phyloP scores from a whole-genome alignment of 495 filamentous ascomycete genomes.

The Podospora australis region DNA sequence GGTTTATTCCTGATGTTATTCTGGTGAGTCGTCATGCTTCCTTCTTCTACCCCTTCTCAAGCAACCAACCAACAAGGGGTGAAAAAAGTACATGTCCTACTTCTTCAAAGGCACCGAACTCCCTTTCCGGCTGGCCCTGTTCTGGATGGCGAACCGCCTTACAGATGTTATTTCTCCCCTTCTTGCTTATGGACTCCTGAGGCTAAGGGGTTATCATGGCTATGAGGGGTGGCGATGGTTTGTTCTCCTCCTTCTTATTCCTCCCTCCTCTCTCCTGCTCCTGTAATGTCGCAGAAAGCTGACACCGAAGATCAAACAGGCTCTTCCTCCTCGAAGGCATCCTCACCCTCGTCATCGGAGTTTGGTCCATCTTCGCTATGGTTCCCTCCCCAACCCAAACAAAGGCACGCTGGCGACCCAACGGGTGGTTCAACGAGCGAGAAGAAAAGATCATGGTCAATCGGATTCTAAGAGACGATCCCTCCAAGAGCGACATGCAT shows the following conservation, averaged over 20 bases:
- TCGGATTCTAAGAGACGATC: constrained; percentile 56
- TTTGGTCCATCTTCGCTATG: constrained; percentile 21
- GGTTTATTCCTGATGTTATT: constrained; percentile 48
- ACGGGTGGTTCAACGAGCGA: constrained; percentile 54
- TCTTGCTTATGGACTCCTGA: constrained; percentile 43
- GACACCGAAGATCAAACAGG: not conserved
- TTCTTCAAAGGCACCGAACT: constrained; percentile 49
- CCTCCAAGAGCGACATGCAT: constrained; percentile 57
- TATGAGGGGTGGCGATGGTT: constrained; percentile 53
- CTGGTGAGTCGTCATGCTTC: constrained; percentile 21
- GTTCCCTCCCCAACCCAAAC: constrained; percentile 34
- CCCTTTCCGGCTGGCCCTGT: constrained; percentile 39
- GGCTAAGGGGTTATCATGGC: constrained; percentile 43
- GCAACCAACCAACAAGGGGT: too few species aligned
- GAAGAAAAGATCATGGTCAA: constrained; percentile 57
- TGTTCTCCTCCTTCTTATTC: constrained; percentile 14
- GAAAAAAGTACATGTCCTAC: constrained; percentile 47
- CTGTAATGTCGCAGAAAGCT: not conserved
- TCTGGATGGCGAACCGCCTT: constrained; percentile 44
- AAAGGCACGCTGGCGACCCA: constrained; percentile 42
- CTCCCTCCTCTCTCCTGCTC: not conserved
- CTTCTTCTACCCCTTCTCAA: not conserved
- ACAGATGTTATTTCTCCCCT: constrained; percentile 43
- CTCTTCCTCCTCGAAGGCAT: constrained; percentile 43
- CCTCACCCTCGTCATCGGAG: constrained; percentile 44